Conservation (phyloP, 2,329 filamentous ascomycete genomes). For the Diplodia seriata region DNA sequence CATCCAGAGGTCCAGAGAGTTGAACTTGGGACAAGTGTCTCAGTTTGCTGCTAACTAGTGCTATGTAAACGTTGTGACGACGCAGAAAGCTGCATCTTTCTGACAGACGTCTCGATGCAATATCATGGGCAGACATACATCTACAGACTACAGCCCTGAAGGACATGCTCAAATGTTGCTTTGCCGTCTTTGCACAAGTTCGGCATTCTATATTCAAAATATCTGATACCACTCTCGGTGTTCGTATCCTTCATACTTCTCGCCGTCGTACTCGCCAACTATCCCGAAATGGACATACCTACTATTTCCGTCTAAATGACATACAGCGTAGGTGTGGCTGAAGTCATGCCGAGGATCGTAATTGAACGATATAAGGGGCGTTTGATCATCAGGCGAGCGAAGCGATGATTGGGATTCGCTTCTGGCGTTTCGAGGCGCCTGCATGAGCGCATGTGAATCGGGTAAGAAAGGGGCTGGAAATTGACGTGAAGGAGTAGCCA, state of each 20-base stretch:
- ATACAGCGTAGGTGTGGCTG: neutral
- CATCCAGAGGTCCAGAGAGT: neutral
- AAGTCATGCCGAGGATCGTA: conserved; percentile 7
- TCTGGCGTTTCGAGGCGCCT: conserved; percentile 21
- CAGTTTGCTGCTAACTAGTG: neutral
- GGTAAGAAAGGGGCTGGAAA: conserved; percentile 21
- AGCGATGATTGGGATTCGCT: conserved; percentile 27
- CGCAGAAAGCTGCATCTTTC: neutral
- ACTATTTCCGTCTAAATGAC: neutral
- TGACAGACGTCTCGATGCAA: neutral
- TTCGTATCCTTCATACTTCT: neutral
- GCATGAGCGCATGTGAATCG: conserved; percentile 20
- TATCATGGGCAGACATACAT: neutral
- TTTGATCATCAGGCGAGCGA: conserved; percentile 28
- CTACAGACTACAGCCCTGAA: neutral
- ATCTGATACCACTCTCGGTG: neutral
- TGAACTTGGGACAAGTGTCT: neutral
- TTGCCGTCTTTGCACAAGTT: neutral
- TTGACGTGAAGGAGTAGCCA: neutral
- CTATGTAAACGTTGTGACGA: neutral
- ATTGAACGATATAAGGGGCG: conserved; percentile 26
- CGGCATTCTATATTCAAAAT: neutral
- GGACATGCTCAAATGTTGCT: neutral
- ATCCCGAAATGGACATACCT: neutral
- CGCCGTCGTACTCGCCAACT: conserved; percentile 16